Conservation (phyloP, 257 asterid genomes). For the Handroanthus guayacan region DNA sequence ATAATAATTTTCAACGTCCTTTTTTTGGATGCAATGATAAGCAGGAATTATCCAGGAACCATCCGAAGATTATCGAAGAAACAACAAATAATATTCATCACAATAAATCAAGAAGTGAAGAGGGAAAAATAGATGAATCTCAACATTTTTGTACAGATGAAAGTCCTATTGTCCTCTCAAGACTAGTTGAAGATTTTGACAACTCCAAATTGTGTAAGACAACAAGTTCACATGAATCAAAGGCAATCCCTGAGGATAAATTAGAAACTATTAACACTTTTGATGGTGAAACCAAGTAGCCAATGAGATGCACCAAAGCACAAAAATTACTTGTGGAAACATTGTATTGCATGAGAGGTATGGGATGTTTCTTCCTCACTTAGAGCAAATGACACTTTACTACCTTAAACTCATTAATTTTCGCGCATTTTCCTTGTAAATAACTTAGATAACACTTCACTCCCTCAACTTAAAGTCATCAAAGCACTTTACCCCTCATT, state of each 20-base stretch:
- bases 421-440: too few relatives aligned
- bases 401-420: too few relatives aligned
- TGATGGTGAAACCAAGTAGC: slow-evolving; percentile 21
- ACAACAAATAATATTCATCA: slow-evolving; percentile 2
- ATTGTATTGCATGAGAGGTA: too few relatives aligned
- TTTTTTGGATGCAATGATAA: background rate
- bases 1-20: background rate
- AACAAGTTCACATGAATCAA: background rate
- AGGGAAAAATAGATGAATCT: slow-evolving; percentile 21
- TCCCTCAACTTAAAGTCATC: too few relatives aligned
- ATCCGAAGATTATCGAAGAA: slow-evolving; percentile 33
- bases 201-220: slow-evolving; percentile 10
- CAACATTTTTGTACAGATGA: background rate
- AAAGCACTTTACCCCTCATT: too few relatives aligned
- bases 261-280: background rate
- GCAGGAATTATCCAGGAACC: slow-evolving; percentile 30
- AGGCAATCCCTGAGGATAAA: background rate
- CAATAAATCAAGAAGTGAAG: slow-evolving; percentile 5
- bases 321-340: background rate
- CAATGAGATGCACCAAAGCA: background rate
- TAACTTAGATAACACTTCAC: too few relatives aligned
- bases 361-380: too few relatives aligned
- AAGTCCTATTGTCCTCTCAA: background rate
- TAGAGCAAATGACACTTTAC: too few relatives aligned
- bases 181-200: slow-evolving; percentile 11